Evolutionary conservation across 2,329 filamentous ascomycete species (phyloP).

Genomic region (Fusarium hostae): DNA sequence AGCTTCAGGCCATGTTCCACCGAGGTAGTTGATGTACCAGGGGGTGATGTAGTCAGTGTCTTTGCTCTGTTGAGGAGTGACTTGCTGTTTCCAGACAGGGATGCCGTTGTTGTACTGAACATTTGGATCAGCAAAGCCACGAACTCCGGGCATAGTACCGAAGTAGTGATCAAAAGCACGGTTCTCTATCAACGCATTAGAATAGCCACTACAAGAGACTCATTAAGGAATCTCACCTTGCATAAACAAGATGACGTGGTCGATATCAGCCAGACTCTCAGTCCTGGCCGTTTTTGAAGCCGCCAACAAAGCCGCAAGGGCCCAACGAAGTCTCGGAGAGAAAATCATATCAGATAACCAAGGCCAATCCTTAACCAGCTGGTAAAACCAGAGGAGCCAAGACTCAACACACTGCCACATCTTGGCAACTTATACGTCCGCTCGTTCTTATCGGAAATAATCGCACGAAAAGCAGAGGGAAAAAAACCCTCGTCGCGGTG

Average conservation of each 20-base stretch:
- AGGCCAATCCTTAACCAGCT: neutral
- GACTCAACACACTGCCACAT: conserved; percentile 2
- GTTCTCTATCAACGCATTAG: neutral
- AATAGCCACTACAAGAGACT: rapidly evolving
- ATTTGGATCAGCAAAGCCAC: conserved; percentile 19
- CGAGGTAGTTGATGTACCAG: conserved; percentile 66
- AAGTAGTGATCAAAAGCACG: conserved; percentile 23
- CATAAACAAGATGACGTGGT: conserved; percentile 16
- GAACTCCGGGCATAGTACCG: conserved; percentile 17
- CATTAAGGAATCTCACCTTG: neutral
- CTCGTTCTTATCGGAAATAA: neutral
- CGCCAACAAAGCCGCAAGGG: neutral
- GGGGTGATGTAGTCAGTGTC: conserved; percentile 37
- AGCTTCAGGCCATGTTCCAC: conserved; percentile 59
- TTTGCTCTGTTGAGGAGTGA: neutral
- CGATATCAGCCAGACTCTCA: conserved; percentile 6
- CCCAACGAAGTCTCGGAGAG: neutral
- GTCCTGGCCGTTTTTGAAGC: neutral
- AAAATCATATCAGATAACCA: conserved; percentile 6
- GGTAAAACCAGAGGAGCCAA: neutral
- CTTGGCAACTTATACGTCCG: neutral
- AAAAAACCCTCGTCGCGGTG: neutral
- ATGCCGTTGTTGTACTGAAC: conserved; percentile 2
- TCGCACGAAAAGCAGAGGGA: neutral
- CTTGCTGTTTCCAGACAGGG: conserved; percentile 7